A percentile compares a stretch with the other conserved stretches of the same genome.
phyloP scores from a whole-genome alignment of 2,329 filamentous ascomycete genomes.

The Hymenoscyphus fraxineus region DNA sequence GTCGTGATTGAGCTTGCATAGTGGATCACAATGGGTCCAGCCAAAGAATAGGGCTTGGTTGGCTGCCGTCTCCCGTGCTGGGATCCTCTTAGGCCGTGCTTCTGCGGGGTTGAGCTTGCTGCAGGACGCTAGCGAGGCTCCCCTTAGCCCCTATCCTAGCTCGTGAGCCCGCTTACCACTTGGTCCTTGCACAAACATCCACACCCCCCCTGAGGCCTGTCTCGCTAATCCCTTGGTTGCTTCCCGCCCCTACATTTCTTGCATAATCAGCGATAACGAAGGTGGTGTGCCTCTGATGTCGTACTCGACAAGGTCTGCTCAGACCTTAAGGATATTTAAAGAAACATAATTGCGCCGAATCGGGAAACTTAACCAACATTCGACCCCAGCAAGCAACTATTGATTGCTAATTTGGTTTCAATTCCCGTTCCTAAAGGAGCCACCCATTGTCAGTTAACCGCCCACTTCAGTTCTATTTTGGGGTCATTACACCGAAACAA shows the following conservation, averaged over 20 bases:
- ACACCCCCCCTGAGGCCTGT: not conserved
- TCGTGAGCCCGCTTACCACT: not conserved
- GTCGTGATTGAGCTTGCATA: conserved; percentile 16
- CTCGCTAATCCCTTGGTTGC: not conserved
- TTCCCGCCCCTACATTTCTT: conserved; percentile 16
- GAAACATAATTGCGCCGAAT: conserved; percentile 28
- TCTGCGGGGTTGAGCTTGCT: not conserved
- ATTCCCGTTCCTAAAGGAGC: conserved; percentile 13
- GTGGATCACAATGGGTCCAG: not conserved
- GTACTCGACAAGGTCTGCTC: not conserved
- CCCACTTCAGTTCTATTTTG: conserved; percentile 31
- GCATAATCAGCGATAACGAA: conserved; percentile 21
- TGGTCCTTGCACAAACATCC: not conserved
- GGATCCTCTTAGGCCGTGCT: not conserved
- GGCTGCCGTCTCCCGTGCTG: conserved; percentile 6
- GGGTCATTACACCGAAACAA: conserved; percentile 12
- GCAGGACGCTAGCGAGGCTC: conserved; percentile 4
- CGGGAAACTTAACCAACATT: conserved; percentile 14
- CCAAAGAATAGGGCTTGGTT: conserved; percentile 1
- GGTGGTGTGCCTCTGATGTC: conserved; percentile 1
- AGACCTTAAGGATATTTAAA: conserved; percentile 27
- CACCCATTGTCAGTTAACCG: conserved; percentile 20
- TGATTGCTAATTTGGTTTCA: conserved; percentile 27
- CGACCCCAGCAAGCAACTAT: conserved; percentile 13
- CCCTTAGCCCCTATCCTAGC: not conserved